These are phyloP conservation scores for Margaritispora aquatica DNA, from an alignment of 495 filamentous ascomycete species.

Conservation along the genomic window DNA sequence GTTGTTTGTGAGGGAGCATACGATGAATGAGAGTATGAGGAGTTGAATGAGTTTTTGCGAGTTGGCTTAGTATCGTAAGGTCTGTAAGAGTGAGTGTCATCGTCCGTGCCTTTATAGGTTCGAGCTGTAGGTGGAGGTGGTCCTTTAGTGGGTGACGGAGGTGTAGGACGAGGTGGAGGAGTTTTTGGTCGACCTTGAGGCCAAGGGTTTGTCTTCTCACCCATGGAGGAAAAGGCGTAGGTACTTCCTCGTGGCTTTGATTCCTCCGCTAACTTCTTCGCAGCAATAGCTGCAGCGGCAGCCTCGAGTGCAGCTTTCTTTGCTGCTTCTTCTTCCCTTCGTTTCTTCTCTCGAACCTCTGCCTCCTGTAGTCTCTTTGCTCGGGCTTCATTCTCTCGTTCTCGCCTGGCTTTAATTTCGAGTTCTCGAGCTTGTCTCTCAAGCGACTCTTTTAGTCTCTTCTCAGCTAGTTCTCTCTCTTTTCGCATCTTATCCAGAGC, in stretches of 20 bases:
- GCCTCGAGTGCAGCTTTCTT: conserved; percentile 22
- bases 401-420: conserved; percentile 28
- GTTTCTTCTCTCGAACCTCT: conserved; percentile 24
- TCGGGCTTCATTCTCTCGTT: conserved; percentile 31
- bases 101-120: conserved; percentile 53
- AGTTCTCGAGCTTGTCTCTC: conserved; percentile 25
- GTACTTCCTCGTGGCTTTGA: conserved; percentile 27
- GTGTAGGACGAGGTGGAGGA: conserved; percentile 18
- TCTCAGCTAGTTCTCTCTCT: conserved; percentile 35
- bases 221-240: conserved; percentile 46
- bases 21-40: conserved; percentile 74
- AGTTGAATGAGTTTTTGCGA: conserved; percentile 51
- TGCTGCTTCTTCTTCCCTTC: conserved; percentile 19
- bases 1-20: conserved; percentile 78
- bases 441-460: conserved; percentile 25
- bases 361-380: conserved; percentile 26
- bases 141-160: conserved; percentile 29
- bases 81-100: conserved; percentile 69
- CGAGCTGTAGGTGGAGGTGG: conserved; percentile 54
- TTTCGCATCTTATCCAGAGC: conserved; percentile 26
- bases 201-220: conserved; percentile 53
- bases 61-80: conserved; percentile 63
- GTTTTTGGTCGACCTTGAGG: conserved; percentile 40
- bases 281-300: too few relatives aligned
- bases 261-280: conserved; percentile 5